phyloP scores from a whole-genome alignment of 257 asterid genomes.

The Handroanthus guayacan region DNA sequence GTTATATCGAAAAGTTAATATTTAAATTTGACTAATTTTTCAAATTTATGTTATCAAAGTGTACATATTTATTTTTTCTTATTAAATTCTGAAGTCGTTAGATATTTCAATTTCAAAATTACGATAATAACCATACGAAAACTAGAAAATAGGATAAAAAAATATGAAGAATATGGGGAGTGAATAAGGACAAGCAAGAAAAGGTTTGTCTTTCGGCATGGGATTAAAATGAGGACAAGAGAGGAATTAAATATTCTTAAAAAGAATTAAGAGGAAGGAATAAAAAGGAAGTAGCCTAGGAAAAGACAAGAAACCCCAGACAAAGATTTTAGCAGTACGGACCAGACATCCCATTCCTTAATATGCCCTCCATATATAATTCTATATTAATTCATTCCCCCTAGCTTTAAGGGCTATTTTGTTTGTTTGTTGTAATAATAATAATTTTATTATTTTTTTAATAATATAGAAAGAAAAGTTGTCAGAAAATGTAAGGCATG shows the following conservation, averaged over 20 bases:
- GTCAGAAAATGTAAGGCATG: no score
- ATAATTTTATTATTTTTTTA: not conserved
- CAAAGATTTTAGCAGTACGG: slow-evolving; percentile 39
- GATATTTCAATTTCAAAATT: not conserved
- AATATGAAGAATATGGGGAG: slow-evolving; percentile 20
- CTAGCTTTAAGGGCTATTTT: slow-evolving; percentile 14
- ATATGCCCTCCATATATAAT: slow-evolving; percentile 1
- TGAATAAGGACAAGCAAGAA: slow-evolving; percentile 28
- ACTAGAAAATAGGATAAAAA: not conserved
- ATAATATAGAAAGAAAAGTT: not conserved
- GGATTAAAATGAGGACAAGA: slow-evolving; percentile 1
- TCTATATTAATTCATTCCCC: not conserved
- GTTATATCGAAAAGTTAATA: no score
- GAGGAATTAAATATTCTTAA: not conserved
- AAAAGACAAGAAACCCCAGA: slow-evolving; percentile 38
- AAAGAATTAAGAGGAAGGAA: not conserved
- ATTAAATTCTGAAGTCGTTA: no score
- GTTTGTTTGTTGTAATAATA: slow-evolving; percentile 7
- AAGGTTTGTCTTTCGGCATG: not conserved
- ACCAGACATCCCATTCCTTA: slow-evolving; percentile 36
- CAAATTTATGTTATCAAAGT: no score
- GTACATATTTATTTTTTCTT: no score
- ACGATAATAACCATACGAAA: not conserved
- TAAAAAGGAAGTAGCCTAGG: slow-evolving; percentile 3
- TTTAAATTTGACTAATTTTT: no score